Conservation (phyloP, 1,284 basidiomycete genomes). For the Erythrobasidium hasegawianum region DNA sequence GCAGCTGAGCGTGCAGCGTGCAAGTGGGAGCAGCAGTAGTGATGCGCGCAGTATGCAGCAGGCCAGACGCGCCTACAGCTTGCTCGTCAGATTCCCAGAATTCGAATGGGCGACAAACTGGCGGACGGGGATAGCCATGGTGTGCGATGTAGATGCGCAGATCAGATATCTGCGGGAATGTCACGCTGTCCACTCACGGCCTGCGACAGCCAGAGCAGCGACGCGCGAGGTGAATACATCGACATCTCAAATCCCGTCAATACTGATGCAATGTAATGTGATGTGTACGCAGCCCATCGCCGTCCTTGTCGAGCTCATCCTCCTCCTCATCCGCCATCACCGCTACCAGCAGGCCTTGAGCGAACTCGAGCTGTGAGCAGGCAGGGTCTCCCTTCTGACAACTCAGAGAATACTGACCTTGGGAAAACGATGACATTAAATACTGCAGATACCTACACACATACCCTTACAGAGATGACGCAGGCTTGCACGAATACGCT, state of each 20-base stretch:
- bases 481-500: slow-evolving; percentile 72
- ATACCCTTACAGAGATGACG: slow-evolving; percentile 76
- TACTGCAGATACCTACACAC: slow-evolving; percentile 68
- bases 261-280: not conserved
- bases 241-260: not conserved
- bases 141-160: slow-evolving; percentile 7
- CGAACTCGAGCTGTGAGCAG: slow-evolving; percentile 73
- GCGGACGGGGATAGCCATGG: slow-evolving; percentile 24
- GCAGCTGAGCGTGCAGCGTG: slow-evolving; percentile 66
- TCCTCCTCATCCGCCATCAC: slow-evolving; percentile 60
- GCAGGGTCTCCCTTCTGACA: not conserved
- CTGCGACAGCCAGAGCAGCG: not conserved
- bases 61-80: slow-evolving; percentile 70
- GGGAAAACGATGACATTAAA: not conserved
- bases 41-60: too few relatives aligned
- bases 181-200: slow-evolving; percentile 18
- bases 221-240: not conserved
- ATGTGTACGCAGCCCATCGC: slow-evolving; percentile 63
- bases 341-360: slow-evolving; percentile 68
- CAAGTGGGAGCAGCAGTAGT: too few relatives aligned
- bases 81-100: slow-evolving; percentile 55
- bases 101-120: slow-evolving; percentile 31
- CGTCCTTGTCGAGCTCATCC: slow-evolving; percentile 68
- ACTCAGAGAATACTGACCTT: too few relatives aligned
- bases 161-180: slow-evolving; percentile 28